Conservation (phyloP, 2,329 filamentous ascomycete species). For the Penicillium brasilianum region DNA sequence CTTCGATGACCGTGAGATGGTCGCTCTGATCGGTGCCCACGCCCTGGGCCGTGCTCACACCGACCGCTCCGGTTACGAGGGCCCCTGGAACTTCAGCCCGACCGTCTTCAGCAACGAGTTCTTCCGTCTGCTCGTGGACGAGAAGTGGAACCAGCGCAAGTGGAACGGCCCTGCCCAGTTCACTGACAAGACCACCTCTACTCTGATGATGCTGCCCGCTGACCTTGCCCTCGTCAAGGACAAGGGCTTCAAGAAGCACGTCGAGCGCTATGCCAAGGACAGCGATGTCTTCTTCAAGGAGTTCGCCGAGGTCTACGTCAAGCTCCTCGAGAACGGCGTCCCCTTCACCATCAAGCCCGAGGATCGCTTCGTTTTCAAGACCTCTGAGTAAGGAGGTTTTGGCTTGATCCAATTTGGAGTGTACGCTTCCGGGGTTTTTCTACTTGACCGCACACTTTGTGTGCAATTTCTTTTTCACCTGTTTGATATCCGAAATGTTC, state of each 20-base stretch:
- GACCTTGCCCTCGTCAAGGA: constrained; percentile 88
- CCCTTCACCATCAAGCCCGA: constrained; percentile 75
- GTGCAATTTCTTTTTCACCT: constrained; percentile 8
- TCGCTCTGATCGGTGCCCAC: constrained; percentile 84
- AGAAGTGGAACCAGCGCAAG: constrained; percentile 92
- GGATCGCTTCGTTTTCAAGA: constrained; percentile 68
- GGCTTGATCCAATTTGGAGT: neutral
- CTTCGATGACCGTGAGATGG: constrained; percentile 96
- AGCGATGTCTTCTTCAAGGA: constrained; percentile 92
- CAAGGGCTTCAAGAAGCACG: constrained; percentile 79
- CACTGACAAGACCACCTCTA: constrained; percentile 84
- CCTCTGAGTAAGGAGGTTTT: constrained; percentile 42
- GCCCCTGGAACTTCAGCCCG: constrained; percentile 90
- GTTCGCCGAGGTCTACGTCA: constrained; percentile 77
- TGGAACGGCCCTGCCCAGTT: constrained; percentile 92
- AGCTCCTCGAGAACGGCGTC: constrained; percentile 92
- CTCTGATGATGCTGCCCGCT: constrained; percentile 95
- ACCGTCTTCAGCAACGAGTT: constrained; percentile 95
- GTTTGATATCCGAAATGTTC: constrained; percentile 18
- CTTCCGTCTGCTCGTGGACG: constrained; percentile 82
- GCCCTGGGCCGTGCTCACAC: constrained; percentile 88
- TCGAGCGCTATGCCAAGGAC: constrained; percentile 89
- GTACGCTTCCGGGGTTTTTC: constrained; percentile 8
- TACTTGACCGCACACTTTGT: constrained; percentile 10
- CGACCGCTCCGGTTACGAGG: constrained; percentile 84